Evolutionary conservation across 148 eudicot species (phyloP).

Genomic region (Vaccinium corymbosum): DNA sequence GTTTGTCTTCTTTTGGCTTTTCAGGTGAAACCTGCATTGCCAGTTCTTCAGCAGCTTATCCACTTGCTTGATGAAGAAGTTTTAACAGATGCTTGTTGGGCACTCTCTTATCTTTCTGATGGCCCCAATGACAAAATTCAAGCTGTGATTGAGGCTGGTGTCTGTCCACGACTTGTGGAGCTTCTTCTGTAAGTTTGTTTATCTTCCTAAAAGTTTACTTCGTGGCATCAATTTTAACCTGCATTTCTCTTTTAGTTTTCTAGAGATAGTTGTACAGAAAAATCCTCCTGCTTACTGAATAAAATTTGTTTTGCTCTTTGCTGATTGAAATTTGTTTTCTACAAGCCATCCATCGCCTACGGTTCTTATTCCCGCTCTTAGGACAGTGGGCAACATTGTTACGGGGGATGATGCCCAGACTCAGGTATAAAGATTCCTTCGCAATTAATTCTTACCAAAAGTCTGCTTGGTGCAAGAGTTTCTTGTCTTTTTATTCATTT

Average conservation of each 20-base stretch:
- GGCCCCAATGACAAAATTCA: constrained; percentile 96
- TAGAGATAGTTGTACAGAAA: too few species aligned
- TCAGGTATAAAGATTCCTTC: constrained; percentile 25
- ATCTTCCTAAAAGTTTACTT: too few species aligned
- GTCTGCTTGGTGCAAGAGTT: constrained; percentile 3
- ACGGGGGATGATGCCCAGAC: constrained; percentile 50
- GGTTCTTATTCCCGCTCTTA: constrained; percentile 48
- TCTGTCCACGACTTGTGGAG: constrained; percentile 79
- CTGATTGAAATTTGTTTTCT: not conserved
- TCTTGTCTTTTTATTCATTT: not conserved
- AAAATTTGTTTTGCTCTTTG: not conserved
- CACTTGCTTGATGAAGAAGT: constrained; percentile 83
- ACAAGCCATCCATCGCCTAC: constrained; percentile 43
- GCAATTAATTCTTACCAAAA: not conserved
- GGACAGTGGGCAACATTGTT: constrained; percentile 49
- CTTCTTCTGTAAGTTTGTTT: constrained; percentile 58
- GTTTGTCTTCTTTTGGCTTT: constrained; percentile 9
- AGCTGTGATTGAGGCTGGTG: constrained; percentile 89
- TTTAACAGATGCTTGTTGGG: constrained; percentile 93
- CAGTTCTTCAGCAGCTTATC: constrained; percentile 74
- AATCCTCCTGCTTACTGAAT: not conserved
- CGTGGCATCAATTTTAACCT: too few species aligned
- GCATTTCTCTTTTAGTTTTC: not conserved
- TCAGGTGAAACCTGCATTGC: constrained; percentile 81
- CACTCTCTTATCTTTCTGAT: constrained; percentile 92